Percentiles rank a stretch among this genome's conserved stretches.
Conservation (phyloP, 306 rosid species). For the Ceratonia siliqua region DNA sequence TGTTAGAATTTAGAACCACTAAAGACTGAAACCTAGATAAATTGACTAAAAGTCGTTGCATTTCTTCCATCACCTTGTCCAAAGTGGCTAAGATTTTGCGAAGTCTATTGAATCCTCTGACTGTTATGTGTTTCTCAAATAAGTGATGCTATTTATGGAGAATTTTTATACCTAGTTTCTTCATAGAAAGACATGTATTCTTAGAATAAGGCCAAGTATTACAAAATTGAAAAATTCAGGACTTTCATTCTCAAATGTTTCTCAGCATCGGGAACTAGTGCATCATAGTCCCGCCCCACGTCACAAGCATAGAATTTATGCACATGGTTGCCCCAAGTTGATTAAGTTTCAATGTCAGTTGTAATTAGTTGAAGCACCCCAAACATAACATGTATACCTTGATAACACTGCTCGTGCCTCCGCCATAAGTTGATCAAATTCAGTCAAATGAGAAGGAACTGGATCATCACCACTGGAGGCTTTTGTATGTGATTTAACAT, state of each 20-base stretch:
- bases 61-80: neutral
- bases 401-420: constrained; percentile 77
- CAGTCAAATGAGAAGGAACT: constrained; percentile 48
- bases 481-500: constrained; percentile 40
- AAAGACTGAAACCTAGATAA: neutral
- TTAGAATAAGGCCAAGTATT: neutral
- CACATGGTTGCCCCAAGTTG: neutral
- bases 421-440: constrained; percentile 73
- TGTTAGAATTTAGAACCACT: neutral
- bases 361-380: constrained; percentile 12
- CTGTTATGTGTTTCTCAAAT: neutral
- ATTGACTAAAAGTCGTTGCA: neutral
- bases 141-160: neutral
- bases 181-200: neutral
- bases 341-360: constrained; percentile 14
- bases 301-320: constrained; percentile 21
- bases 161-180: neutral
- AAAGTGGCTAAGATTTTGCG: neutral
- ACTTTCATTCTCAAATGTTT: constrained; percentile 15
- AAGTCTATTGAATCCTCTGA: neutral
- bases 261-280: constrained; percentile 8
- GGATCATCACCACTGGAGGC: constrained; percentile 39
- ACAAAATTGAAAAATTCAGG: neutral
- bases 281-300: neutral
- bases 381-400: constrained; percentile 55